These are phyloP conservation scores for Penicillium flavigenum DNA, from an alignment of 495 filamentous ascomycete species.

Conservation along the genomic window DNA sequence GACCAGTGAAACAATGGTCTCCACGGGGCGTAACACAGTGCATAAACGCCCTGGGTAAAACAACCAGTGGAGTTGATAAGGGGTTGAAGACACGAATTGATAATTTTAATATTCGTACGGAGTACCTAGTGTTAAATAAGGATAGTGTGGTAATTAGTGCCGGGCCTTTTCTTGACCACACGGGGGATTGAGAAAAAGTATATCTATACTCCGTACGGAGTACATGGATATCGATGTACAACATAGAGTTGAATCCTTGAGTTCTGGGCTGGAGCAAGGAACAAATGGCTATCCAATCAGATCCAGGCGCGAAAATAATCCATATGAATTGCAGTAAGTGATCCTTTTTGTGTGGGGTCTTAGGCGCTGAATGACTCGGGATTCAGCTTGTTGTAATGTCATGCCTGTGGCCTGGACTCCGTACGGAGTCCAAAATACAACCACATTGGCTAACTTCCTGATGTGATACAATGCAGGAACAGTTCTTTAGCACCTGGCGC, in stretches of 20 bases:
- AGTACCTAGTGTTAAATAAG: background rate
- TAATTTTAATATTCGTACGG: background rate
- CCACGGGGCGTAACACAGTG: background rate
- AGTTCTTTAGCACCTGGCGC: slow-evolving; percentile 5
- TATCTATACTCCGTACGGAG: too few species aligned
- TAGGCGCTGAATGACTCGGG: background rate
- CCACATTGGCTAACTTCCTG: slow-evolving; percentile 10
- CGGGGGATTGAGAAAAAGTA: background rate
- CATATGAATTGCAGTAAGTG: background rate
- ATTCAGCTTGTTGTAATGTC: background rate
- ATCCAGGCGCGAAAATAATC: background rate
- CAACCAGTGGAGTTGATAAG: background rate
- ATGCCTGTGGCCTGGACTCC: background rate
- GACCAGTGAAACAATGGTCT: background rate
- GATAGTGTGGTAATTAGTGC: background rate
- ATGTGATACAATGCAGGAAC: slow-evolving; percentile 11
- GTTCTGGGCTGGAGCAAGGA: background rate
- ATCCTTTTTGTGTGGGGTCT: background rate
- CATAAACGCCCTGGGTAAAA: background rate
- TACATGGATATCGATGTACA: background rate
- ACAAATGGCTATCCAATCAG: background rate
- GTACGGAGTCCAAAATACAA: background rate
- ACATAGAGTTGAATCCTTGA: background rate
- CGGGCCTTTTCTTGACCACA: background rate
- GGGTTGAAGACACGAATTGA: background rate